phyloP scores from a whole-genome alignment of 2,329 filamentous ascomycete species.

The Didymella keratinophila region DNA sequence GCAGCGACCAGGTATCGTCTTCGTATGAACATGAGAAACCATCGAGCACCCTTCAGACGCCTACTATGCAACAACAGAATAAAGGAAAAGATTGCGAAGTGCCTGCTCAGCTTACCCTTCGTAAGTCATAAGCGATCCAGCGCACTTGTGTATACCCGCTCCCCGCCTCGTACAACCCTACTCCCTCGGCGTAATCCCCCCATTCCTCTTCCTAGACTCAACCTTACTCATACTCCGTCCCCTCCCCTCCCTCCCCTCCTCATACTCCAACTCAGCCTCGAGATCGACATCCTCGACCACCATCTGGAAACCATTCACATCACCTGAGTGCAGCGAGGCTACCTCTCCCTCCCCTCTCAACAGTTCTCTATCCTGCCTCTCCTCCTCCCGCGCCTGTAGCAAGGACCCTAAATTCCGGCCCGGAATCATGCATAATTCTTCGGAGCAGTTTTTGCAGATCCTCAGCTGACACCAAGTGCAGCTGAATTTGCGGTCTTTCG shows the following conservation, averaged over 20 bases:
- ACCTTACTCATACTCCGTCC: conserved; percentile 8
- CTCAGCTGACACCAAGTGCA: conserved; percentile 50
- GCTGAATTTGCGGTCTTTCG: conserved; percentile 38
- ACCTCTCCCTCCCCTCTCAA: too few species aligned
- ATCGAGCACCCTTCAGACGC: neutral
- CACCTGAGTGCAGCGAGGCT: too few species aligned
- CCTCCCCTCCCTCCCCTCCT: conserved; percentile 4
- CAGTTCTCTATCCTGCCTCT: too few species aligned
- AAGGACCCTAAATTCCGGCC: conserved; percentile 31
- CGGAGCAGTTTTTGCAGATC: conserved; percentile 43
- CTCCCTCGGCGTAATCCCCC: conserved; percentile 1
- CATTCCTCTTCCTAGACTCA: conserved; percentile 8
- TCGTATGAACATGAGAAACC: conserved; percentile 11
- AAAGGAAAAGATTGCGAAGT: neutral
- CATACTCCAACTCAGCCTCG: conserved; percentile 4
- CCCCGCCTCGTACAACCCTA: neutral
- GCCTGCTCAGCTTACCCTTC: neutral
- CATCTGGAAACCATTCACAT: neutral
- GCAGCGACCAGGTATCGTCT: conserved; percentile 21
- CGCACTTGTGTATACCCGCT: neutral
- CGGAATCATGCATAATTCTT: conserved; percentile 31
- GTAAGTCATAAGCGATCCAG: conserved; percentile 5
- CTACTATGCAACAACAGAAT: neutral
- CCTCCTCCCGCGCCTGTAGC: conserved; percentile 21
- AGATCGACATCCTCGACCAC: conserved; percentile 20